Percentiles rank a stretch among this genome's conserved stretches.
Conservation (phyloP, 2,329 filamentous ascomycete species). For the Achaetomium macrosporum region DNA sequence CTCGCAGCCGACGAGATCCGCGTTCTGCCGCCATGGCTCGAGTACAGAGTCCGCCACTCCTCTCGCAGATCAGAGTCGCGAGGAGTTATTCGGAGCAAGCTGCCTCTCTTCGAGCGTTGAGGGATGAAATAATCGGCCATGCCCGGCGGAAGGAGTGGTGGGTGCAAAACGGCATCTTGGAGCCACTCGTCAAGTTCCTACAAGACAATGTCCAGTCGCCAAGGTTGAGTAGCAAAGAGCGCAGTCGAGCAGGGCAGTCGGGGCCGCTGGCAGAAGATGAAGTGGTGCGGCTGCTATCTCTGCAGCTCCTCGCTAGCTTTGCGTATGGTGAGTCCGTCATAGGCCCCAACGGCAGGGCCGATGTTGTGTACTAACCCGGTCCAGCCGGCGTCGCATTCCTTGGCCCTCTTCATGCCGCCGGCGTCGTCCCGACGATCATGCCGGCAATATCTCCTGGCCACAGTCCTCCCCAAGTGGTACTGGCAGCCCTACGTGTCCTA, state of each 20-base stretch:
- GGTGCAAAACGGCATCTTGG: conserved; percentile 63
- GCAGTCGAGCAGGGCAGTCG: conserved; percentile 30
- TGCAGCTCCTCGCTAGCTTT: conserved; percentile 78
- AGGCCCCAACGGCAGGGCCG: neutral
- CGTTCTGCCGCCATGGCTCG: conserved; percentile 43
- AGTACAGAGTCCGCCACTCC: conserved; percentile 46
- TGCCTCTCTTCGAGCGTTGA: conserved; percentile 63
- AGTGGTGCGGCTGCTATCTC: conserved; percentile 66
- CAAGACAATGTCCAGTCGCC: conserved; percentile 28
- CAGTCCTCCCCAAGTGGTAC: conserved; percentile 59
- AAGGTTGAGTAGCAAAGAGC: conserved; percentile 38
- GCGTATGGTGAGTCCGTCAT: conserved; percentile 60
- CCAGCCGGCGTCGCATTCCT: conserved; percentile 76
- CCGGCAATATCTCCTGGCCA: conserved; percentile 60
- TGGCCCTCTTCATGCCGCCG: conserved; percentile 62
- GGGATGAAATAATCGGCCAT: conserved; percentile 87
- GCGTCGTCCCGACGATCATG: conserved; percentile 64
- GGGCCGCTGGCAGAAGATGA: conserved; percentile 54
- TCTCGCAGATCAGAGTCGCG: conserved; percentile 52
- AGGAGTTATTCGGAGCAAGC: conserved; percentile 47
- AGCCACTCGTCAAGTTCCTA: conserved; percentile 48
- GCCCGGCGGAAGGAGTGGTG: conserved; percentile 77
- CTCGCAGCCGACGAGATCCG: neutral
- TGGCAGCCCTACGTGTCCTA: conserved; percentile 69
- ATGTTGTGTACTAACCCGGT: neutral